Evolutionary conservation across 2,329 filamentous ascomycete species (phyloP), one percentile per base, ranked within the genome.

Genomic region (Dothistroma pini): DNA sequence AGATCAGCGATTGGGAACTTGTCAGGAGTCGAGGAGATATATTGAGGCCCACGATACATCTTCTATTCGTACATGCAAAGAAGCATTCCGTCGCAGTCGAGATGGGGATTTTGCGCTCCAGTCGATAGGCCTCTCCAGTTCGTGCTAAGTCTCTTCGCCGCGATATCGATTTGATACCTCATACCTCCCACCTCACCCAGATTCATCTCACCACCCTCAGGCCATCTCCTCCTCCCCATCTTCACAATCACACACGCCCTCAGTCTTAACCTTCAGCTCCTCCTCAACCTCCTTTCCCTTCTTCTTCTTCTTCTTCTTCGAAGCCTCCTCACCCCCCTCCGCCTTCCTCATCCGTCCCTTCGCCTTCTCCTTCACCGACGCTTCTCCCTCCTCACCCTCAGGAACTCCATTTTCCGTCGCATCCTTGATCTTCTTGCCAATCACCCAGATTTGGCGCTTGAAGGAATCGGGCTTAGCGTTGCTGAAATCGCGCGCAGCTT

Each of bases 381-480:
- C 34, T 53, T 5, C 16, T 53, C 8, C 48, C 38, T 12, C 49
- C 8, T 35, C 56, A 19, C 50, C 59, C 5, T 6, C 51, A 14
- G 34, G 2, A 19, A 29, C 31, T 21, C 32, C 31, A 55, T 21
- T 48, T 7, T 51, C 62, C 59, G 44, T 61, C 10, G 60, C 56
- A 12, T 63, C 60, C 55, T 67, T 68, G 50, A 68, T 62, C 54
- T 64, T 67, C 60, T 69, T 69, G 34, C 51, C 59, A 25, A 68
- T 65, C 22, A 64, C 63, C 63, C 66, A 67, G 14, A 69, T 61
- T 11, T 48, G 38, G 22, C 63, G 61, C 56, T 70, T 69, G 60
- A 65, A 69, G 16, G 58, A 62, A 14, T 64, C 64, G 2, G 64
- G 57, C 35, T 68, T 66, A 25, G 49, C 48, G 22, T 60, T 57